Conservation (phyloP, 805 yeast species). For the Diddensiella caesifluorescens region DNA sequence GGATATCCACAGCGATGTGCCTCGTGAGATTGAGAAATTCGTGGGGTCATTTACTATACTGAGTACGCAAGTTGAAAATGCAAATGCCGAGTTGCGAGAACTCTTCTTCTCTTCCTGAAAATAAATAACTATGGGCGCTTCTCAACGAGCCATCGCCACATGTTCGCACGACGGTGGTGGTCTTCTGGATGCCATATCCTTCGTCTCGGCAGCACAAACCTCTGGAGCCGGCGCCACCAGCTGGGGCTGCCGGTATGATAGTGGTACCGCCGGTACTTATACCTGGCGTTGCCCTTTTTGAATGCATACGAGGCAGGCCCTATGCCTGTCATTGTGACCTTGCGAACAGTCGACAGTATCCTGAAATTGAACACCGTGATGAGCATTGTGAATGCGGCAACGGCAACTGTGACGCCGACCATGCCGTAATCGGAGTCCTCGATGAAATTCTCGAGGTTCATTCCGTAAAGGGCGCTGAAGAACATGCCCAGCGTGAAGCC, state of each 20-base stretch:
- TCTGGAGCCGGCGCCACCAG: background rate
- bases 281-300: background rate
- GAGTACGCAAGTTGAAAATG: conserved; percentile 13
- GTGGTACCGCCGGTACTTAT: background rate
- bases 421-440: conserved; percentile 79
- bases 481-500: conserved; percentile 83
- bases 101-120: conserved; percentile 15
- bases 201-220: background rate
- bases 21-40: conserved; percentile 15
- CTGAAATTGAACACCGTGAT: conserved; percentile 53
- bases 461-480: conserved; percentile 87
- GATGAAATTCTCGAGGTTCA: conserved; percentile 89
- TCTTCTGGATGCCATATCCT: background rate
- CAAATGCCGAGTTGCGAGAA: conserved; percentile 15
- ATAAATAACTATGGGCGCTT: conserved; percentile 3
- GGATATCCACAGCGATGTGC: conserved; percentile 16
- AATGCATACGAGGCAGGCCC: conserved; percentile 1
- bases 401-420: conserved; percentile 49
- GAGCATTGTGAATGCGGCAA: conserved; percentile 39
- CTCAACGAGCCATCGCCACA: conserved; percentile 23
- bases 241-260: background rate
- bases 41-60: conserved; percentile 17
- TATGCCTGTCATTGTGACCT: conserved; percentile 47
- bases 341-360: conserved; percentile 58
- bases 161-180: conserved; percentile 7